A percentile compares a stretch with the other conserved stretches of the same genome.
Evolutionary conservation across 169 alveolate species (phyloP).

Genomic region (Cryptosporidium baileyi): DNA sequence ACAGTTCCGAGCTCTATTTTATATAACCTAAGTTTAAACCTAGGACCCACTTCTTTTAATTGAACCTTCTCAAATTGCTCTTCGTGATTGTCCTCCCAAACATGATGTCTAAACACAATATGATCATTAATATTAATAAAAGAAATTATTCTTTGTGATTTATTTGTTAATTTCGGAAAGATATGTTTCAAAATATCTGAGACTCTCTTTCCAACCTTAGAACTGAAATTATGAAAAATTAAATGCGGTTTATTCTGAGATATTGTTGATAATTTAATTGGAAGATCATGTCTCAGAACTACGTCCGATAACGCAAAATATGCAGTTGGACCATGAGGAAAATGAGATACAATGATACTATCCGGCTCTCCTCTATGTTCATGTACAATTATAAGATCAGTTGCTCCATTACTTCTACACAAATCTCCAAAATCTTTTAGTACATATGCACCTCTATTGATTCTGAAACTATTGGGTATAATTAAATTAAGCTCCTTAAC

Average conservation of each 20-base stretch:
- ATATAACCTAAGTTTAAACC: constrained; percentile 93
- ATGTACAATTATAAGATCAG: constrained; percentile 92
- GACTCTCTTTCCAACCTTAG: constrained; percentile 92
- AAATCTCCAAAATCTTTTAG: constrained; percentile 92
- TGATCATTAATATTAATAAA: constrained; percentile 90
- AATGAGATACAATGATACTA: constrained; percentile 96
- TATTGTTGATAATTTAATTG: constrained; percentile 93
- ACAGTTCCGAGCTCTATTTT: constrained; percentile 95
- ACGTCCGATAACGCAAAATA: constrained; percentile 95
- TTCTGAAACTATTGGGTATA: constrained; percentile 93
- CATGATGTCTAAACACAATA: constrained; percentile 92
- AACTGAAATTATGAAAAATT: constrained; percentile 92
- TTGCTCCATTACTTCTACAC: constrained; percentile 91
- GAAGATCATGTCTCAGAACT: constrained; percentile 96
- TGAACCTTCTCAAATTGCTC: constrained; percentile 83
- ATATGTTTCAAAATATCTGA: constrained; percentile 89
- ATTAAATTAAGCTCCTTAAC: constrained; percentile 94
- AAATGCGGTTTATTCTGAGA: constrained; percentile 96
- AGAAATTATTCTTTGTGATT: constrained; percentile 87
- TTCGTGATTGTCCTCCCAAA: constrained; percentile 81
- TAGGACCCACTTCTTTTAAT: constrained; percentile 93
- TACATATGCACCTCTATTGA: constrained; percentile 96
- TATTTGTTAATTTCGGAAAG: constrained; percentile 90
- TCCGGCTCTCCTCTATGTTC: constrained; percentile 97
- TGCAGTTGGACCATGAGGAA: constrained; percentile 99